Conservation (phyloP, 345 rosid genomes). For the Aurinia saxatilis region DNA sequence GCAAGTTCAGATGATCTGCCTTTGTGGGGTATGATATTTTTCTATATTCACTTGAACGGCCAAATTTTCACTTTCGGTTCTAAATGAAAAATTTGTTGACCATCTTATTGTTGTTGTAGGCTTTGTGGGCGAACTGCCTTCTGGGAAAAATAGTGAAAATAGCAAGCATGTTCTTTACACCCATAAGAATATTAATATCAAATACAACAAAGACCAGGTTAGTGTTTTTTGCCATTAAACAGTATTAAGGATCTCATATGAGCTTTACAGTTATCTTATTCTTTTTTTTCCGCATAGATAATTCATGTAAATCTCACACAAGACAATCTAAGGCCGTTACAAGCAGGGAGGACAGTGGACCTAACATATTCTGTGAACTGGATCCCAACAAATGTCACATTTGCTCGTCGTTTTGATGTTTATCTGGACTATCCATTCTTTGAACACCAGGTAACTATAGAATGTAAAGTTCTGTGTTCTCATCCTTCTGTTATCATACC, state of each 20-base stretch:
- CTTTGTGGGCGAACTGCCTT: conserved; percentile 76
- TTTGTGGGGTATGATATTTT: conserved; percentile 66
- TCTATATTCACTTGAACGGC: background rate
- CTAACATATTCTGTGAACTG: conserved; percentile 80
- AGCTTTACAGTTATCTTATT: background rate
- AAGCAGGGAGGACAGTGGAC: conserved; percentile 54
- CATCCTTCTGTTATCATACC: background rate
- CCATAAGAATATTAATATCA: conserved; percentile 58
- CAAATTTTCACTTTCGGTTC: background rate
- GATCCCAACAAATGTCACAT: conserved; percentile 59
- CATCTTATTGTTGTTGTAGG: conserved; percentile 36
- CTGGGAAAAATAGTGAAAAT: conserved; percentile 69
- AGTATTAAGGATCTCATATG: background rate
- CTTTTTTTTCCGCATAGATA: conserved; percentile 40
- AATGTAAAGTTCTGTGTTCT: background rate
- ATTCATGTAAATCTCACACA: conserved; percentile 83
- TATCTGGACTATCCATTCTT: conserved; percentile 92
- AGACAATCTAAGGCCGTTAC: conserved; percentile 68
- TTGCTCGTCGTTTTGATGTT: conserved; percentile 91
- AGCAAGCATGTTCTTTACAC: conserved; percentile 71
- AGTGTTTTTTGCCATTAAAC: conserved; percentile 14
- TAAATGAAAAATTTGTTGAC: background rate
- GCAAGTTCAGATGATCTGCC: conserved; percentile 88
- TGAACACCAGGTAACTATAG: conserved; percentile 74
- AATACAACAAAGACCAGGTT: conserved; percentile 87